phyloP scores from a whole-genome alignment of 73 alveolate genomes.

The Paramecium octaurelia region DNA sequence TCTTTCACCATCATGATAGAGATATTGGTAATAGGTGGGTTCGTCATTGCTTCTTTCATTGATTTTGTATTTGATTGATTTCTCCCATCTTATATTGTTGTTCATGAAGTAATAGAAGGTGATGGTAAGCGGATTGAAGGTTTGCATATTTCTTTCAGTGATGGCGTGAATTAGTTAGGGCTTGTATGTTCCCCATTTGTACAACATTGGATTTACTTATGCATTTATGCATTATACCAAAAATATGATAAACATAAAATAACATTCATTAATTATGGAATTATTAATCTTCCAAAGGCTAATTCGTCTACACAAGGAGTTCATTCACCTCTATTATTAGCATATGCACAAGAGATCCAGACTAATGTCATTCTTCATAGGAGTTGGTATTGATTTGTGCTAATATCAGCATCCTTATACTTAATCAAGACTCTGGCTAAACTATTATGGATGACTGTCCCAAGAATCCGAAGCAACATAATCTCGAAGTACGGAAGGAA shows the following conservation, averaged over 20 bases:
- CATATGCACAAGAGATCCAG: background rate
- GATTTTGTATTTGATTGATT: conserved; percentile 11
- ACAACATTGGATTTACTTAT: background rate
- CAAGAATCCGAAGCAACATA: background rate
- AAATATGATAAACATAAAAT: background rate
- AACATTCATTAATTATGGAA: background rate
- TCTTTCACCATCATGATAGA: conserved; percentile 53
- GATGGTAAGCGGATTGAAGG: background rate
- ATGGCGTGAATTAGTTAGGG: conserved; percentile 23
- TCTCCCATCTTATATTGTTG: conserved; percentile 23
- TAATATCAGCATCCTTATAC: background rate
- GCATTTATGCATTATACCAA: background rate
- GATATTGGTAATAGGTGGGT: background rate
- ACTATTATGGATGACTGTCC: background rate
- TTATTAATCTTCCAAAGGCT: background rate
- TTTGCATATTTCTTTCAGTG: conserved; percentile 24
- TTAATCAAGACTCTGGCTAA: background rate
- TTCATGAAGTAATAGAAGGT: conserved; percentile 33
- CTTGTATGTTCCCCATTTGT: conserved; percentile 49
- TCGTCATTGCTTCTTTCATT: conserved; percentile 26
- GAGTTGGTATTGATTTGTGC: background rate
- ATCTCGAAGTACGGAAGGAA: conserved; percentile 43
- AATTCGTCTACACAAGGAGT: background rate
- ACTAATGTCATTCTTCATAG: background rate
- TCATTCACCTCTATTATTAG: background rate